Conservation (phyloP, 306 rosid genomes). For the Ormosia semicastrata region DNA sequence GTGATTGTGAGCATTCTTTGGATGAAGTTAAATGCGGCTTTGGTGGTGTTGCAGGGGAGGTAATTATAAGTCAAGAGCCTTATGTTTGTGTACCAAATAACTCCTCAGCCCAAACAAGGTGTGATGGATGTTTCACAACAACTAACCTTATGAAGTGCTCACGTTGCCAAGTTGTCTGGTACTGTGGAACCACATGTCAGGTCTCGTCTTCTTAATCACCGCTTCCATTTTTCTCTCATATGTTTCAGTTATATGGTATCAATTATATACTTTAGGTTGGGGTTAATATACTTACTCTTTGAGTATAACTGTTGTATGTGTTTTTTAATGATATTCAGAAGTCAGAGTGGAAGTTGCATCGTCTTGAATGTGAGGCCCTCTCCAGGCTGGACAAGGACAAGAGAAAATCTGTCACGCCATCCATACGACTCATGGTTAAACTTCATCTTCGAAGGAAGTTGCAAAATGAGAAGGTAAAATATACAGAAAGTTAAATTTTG, state of each 20-base stretch:
- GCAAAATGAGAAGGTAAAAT: constrained; percentile 70
- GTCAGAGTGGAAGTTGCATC: constrained; percentile 88
- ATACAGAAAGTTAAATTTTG: neutral
- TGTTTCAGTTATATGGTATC: neutral
- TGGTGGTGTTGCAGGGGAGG: constrained; percentile 59
- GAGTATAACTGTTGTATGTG: neutral
- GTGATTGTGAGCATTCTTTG: no score
- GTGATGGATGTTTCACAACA: constrained; percentile 66
- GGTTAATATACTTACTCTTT: neutral
- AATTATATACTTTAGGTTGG: no score
- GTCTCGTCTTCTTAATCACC: constrained; percentile 13
- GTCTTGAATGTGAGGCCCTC: constrained; percentile 80
- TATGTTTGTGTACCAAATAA: constrained; percentile 72
- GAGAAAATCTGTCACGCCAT: constrained; percentile 73
- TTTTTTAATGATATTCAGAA: constrained; percentile 45
- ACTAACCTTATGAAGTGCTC: constrained; percentile 67
- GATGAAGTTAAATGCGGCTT: neutral
- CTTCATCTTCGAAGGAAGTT: constrained; percentile 71
- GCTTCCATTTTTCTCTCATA: neutral
- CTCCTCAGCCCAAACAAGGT: constrained; percentile 43
- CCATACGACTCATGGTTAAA: constrained; percentile 77
- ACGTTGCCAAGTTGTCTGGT: constrained; percentile 60
- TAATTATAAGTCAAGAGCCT: constrained; percentile 70
- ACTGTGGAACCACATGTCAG: constrained; percentile 70
- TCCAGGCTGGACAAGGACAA: constrained; percentile 56